Percentiles rank a stretch among this genome's conserved stretches.
These are phyloP conservation scores for Rhododendron griersonianum DNA, from an alignment of 148 eudicot genomes.

Conservation along the genomic window DNA sequence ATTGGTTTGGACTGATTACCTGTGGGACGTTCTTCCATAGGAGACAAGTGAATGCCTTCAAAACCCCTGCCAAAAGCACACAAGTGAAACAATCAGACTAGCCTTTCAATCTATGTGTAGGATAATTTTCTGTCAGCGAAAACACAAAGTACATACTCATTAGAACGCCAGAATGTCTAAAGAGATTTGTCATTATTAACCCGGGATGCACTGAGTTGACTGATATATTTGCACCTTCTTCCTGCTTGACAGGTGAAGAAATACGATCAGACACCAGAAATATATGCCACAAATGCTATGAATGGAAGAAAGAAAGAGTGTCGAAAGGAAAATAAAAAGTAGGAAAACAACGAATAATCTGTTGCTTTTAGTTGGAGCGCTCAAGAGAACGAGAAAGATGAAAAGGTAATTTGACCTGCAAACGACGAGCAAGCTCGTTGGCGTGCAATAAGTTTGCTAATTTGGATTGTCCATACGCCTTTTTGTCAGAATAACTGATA, in stretches of 20 bases:
- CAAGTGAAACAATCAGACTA: background rate
- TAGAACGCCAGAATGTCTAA: constrained; percentile 40
- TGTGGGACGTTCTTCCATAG: constrained; percentile 84
- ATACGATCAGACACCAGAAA: background rate
- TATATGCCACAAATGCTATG: background rate
- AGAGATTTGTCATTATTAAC: constrained; percentile 80
- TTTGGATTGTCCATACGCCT: constrained; percentile 85
- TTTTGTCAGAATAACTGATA: constrained; percentile 66
- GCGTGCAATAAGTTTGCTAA: constrained; percentile 73
- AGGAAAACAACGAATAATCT: background rate
- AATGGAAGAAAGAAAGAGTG: background rate
- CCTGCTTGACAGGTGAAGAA: constrained; percentile 33
- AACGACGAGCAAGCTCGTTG: constrained; percentile 67
- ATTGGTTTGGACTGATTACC: constrained; percentile 32
- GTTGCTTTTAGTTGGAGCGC: background rate
- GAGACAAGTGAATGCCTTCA: constrained; percentile 35
- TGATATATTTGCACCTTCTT: constrained; percentile 74
- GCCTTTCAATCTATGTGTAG: background rate
- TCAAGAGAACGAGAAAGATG: background rate
- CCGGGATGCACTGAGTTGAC: constrained; percentile 93
- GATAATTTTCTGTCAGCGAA: background rate
- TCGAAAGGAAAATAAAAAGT: background rate
- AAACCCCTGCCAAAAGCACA: constrained; percentile 32
- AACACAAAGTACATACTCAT: constrained; percentile 45
- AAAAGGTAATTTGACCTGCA: constrained; percentile 35